phyloP scores from a whole-genome alignment of 2,329 filamentous ascomycete species.

The Akanthomyces uredinophilus region DNA sequence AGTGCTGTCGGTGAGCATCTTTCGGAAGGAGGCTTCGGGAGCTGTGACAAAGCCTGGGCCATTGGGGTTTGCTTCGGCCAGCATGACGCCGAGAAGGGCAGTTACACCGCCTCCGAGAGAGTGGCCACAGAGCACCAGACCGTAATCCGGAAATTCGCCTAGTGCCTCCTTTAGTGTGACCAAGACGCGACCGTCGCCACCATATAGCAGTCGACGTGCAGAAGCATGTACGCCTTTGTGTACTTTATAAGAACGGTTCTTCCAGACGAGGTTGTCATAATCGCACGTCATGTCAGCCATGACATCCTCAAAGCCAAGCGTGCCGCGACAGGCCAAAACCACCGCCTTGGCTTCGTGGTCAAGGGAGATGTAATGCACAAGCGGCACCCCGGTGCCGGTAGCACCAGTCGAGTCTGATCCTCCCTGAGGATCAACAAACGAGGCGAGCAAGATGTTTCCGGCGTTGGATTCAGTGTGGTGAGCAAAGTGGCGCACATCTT shows the following conservation, averaged over 20 bases:
- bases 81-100: constrained; percentile 64
- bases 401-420: constrained; percentile 60
- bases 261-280: constrained; percentile 61
- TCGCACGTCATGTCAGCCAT: constrained; percentile 70
- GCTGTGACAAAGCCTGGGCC: constrained; percentile 61
- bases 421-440: constrained; percentile 64
- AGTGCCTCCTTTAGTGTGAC: constrained; percentile 61
- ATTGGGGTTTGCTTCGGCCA: constrained; percentile 55
- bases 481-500: constrained; percentile 59
- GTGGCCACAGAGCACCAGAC: constrained; percentile 64
- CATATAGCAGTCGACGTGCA: constrained; percentile 61
- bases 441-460: constrained; percentile 59
- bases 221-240: constrained; percentile 73
- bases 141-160: constrained; percentile 63
- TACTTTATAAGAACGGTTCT: constrained; percentile 60
- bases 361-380: constrained; percentile 68
- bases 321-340: constrained; percentile 67
- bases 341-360: constrained; percentile 68
- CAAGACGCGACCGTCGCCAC: constrained; percentile 61
- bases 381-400: constrained; percentile 60
- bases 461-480: constrained; percentile 56
- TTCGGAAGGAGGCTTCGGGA: constrained; percentile 37
- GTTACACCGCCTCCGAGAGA: constrained; percentile 67
- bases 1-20: constrained; percentile 32
- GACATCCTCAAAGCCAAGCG: constrained; percentile 68